Evolutionary conservation across 2,329 filamentous ascomycete species (phyloP), one percentile per base, ranked within the genome.

Genomic region (Ceratocystis lukuohia): DNA sequence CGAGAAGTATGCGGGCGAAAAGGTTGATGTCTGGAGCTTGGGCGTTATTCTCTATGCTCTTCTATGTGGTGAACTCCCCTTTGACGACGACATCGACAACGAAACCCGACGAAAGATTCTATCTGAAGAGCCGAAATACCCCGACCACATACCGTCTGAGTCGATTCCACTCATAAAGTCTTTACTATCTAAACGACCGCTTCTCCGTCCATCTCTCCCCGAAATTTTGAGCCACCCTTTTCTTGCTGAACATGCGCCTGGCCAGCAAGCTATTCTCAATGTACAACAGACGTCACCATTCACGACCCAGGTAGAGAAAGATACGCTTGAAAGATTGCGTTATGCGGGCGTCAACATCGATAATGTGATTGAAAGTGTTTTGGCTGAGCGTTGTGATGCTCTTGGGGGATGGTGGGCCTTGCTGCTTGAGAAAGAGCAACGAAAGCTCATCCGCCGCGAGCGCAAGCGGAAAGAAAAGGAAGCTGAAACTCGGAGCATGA

Each of bases 1-100:
- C 48, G 94, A 99, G 75, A 97, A 96, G 75, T 99, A 99, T 74
- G 94, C 92, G 0, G 93, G 91, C 30, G 91, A 96, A 78, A 97
- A 96, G 78, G 93, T 99, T 62, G 94, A 99, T 73, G 91, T 99
- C 3, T 99, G 90, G 90, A 94, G 90, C 72, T 74, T 95, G 70
- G 89, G 90, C 12, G 87, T 95, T 66, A 94, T 95, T 68, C 79
- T 94, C 1, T 94, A 92, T 72, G 89, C 90, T 62, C 77, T 95
- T 67, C 78, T 95, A 30, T 90, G 87, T 69, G 90, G 90, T 66
- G 90, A 94, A 75, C 80, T 99, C 50, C 94, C 94, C 0, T 99
- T 96, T 72, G 94, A 99, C 75, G 94, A 97, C 70, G 94, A 99
- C 73, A 88, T 96, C 72, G 94, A 99, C 73, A 88, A 84, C 69